Evolutionary conservation across 768 basidiomycete genomes (phyloP).

Genomic region (Suillus weaverae): DNA sequence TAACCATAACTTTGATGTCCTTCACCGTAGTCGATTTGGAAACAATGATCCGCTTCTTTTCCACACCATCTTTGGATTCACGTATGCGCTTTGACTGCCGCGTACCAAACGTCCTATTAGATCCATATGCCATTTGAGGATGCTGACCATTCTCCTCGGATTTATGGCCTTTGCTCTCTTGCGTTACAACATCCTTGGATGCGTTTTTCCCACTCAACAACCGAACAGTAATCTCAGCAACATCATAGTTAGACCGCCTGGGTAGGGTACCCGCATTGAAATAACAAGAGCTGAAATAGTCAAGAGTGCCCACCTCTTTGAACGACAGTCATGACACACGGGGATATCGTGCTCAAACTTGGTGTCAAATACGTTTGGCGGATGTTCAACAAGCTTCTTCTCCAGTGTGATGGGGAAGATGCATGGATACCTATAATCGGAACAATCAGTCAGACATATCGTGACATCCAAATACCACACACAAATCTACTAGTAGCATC

Average conservation of each 20-base stretch:
- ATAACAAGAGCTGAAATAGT: conserved; percentile 9
- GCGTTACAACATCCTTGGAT: conserved; percentile 26
- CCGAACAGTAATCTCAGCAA: conserved; percentile 63
- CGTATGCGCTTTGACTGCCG: conserved; percentile 75
- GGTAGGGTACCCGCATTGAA: conserved; percentile 3
- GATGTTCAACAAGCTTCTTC: conserved; percentile 31
- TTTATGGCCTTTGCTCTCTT: conserved; percentile 4
- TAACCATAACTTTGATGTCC: conserved; percentile 74
- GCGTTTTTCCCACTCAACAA: conserved; percentile 37
- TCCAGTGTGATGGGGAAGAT: conserved; percentile 55
- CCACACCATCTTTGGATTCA: conserved; percentile 50
- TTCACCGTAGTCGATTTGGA: conserved; percentile 69
- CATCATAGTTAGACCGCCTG: conserved; percentile 48
- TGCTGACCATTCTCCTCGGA: conserved; percentile 4
- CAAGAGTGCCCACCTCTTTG: conserved; percentile 46
- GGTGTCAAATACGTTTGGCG: conserved; percentile 30
- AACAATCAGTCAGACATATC: conserved; percentile 19
- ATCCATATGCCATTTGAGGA: conserved; percentile 12
- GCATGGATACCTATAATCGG: conserved; percentile 49
- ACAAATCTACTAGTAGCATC: conserved; percentile 61
- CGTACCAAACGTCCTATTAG: conserved; percentile 41
- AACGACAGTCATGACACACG: conserved; percentile 62
- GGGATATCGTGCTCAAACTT: conserved; percentile 49
- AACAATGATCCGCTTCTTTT: conserved; percentile 53
- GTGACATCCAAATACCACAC: conserved; percentile 28